A percentile compares a stretch with the other conserved stretches of the same genome.
phyloP scores from a whole-genome alignment of 2,329 filamentous ascomycete species.

The Pestalotiopsis sp. region DNA sequence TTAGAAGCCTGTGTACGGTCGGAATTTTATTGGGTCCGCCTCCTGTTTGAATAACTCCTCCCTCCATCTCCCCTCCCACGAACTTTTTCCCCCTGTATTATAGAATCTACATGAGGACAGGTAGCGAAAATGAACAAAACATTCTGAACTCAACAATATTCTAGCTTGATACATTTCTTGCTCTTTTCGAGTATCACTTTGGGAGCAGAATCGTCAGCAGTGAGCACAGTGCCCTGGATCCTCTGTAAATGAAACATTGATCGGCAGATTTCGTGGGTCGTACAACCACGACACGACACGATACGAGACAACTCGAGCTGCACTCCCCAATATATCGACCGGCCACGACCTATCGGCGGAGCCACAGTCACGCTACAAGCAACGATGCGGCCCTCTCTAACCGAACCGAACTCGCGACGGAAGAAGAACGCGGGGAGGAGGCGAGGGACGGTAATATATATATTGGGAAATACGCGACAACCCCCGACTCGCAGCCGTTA shows the following conservation, averaged over 20 bases:
- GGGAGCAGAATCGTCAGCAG: not conserved
- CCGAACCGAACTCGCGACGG: not conserved
- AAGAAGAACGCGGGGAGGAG: not conserved
- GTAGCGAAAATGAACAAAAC: not conserved
- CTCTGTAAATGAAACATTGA: not conserved
- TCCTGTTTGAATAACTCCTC: slow-evolving; percentile 3
- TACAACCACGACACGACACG: slow-evolving; percentile 1
- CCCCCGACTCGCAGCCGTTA: not conserved
- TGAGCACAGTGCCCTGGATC: not conserved
- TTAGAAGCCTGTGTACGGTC: slow-evolving; percentile 22
- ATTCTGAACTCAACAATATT: not conserved
- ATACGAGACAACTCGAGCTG: not conserved
- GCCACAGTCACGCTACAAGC: not conserved
- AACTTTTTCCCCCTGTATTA: not conserved
- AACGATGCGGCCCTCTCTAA: not conserved
- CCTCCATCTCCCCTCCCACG: slow-evolving; percentile 8
- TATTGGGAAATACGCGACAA: not conserved
- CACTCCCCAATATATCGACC: not conserved
- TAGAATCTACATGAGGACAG: slow-evolving; percentile 6
- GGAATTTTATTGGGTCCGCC: slow-evolving; percentile 7
- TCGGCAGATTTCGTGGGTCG: slow-evolving; percentile 1
- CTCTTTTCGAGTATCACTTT: not conserved
- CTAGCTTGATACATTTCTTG: not conserved
- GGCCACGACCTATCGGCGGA: not conserved
- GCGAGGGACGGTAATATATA: not conserved